Evolutionary conservation across 352 stramenopile genomes (phyloP).

Genomic region (Pythium phragmitis): DNA sequence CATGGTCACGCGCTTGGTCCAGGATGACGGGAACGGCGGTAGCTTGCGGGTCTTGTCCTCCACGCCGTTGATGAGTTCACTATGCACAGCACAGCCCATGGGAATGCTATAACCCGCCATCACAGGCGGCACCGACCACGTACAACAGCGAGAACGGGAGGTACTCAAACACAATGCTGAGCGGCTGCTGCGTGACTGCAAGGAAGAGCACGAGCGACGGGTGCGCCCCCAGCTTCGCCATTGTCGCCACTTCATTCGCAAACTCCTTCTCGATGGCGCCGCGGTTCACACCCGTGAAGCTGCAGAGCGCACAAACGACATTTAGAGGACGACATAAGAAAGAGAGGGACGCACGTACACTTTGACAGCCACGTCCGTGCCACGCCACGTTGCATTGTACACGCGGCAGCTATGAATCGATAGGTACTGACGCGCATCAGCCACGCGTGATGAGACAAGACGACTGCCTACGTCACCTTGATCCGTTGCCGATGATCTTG

Average conservation of each 20-base stretch:
- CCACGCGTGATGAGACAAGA: not conserved
- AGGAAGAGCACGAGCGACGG: conserved; percentile 73
- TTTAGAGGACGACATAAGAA: not conserved
- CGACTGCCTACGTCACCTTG: conserved; percentile 37
- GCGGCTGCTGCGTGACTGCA: conserved; percentile 52
- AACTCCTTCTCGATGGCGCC: conserved; percentile 66
- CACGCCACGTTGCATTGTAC: conserved; percentile 75
- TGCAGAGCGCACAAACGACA: conserved; percentile 7
- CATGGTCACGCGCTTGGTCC: conserved; percentile 78
- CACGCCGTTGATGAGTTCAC: conserved; percentile 74
- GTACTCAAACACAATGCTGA: conserved; percentile 75
- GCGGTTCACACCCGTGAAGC: conserved; percentile 52
- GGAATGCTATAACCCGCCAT: not conserved
- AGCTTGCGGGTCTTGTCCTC: conserved; percentile 52
- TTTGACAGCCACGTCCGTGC: conserved; percentile 74
- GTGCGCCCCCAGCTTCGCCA: conserved; percentile 59
- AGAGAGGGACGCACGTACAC: conserved; percentile 35
- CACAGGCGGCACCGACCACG: conserved; percentile 5
- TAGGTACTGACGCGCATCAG: not conserved
- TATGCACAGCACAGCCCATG: conserved; percentile 16
- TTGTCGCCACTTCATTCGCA: conserved; percentile 73
- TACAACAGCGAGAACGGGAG: conserved; percentile 81
- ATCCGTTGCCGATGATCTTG: conserved; percentile 65
- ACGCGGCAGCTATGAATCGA: conserved; percentile 55
- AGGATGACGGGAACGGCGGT: conserved; percentile 62